Percentiles rank a stretch among this genome's conserved stretches.
These are phyloP conservation scores for Astraeus odoratus DNA, from an alignment of 768 basidiomycete genomes.

Conservation along the genomic window DNA sequence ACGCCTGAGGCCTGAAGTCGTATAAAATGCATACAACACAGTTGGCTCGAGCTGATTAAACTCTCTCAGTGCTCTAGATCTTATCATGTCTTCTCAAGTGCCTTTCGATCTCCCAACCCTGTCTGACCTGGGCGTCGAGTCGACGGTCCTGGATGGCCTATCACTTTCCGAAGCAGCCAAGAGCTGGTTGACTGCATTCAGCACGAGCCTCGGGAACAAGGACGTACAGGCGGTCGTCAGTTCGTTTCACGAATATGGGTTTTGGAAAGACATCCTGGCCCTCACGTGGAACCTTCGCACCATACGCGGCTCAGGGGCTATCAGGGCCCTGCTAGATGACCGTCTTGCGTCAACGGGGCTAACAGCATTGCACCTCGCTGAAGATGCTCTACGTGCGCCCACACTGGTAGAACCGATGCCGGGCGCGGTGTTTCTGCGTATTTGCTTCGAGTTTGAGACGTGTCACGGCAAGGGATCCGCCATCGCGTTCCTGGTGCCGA, in stretches of 20 bases:
- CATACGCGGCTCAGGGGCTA: constrained; percentile 31
- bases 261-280: constrained; percentile 48
- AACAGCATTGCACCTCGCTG: constrained; percentile 12
- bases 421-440: constrained; percentile 51
- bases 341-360: constrained; percentile 24
- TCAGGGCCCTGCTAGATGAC: constrained; percentile 31
- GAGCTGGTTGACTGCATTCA: constrained; percentile 18
- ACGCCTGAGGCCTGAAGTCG: too few species aligned
- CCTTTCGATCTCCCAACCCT: constrained; percentile 18
- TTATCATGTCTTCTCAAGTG: not conserved
- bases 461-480: constrained; percentile 43
- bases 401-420: constrained; percentile 36
- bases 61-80: too few species aligned
- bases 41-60: too few species aligned
- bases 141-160: constrained; percentile 4
- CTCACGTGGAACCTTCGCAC: constrained; percentile 52
- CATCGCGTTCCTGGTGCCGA: constrained; percentile 43
- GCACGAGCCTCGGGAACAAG: not conserved
- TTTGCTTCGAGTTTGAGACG: constrained; percentile 50
- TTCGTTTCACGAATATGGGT: constrained; percentile 19
- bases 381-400: constrained; percentile 22
- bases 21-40: too few species aligned
- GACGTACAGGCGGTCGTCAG: not conserved
- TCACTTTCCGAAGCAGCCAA: constrained; percentile 7
- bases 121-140: constrained; percentile 12